Conservation (phyloP, 2,329 filamentous ascomycete genomes). For the Xylariales sp. region DNA sequence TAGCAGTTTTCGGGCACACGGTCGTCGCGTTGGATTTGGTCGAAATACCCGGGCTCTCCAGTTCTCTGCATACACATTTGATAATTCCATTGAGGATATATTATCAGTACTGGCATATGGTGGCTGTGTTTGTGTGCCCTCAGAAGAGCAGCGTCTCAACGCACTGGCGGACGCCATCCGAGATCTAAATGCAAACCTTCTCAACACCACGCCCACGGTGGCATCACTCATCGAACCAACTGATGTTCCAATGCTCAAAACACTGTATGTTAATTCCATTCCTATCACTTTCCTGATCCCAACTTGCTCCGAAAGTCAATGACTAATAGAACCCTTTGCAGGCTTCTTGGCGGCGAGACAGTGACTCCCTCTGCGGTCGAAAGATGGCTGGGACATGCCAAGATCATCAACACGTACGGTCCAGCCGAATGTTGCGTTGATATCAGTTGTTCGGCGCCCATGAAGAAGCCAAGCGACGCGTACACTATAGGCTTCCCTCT, state of each 20-base stretch:
- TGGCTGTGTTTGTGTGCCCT: not conserved
- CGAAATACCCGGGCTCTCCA: not conserved
- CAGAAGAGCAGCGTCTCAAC: not conserved
- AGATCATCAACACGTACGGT: constrained; percentile 32
- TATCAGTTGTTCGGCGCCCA: constrained; percentile 2
- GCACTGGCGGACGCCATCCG: not conserved
- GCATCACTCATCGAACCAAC: constrained; percentile 1
- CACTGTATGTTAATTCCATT: not conserved
- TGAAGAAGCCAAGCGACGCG: not conserved
- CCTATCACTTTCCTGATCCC: not conserved
- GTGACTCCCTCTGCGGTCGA: constrained; percentile 17
- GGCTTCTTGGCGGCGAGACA: constrained; percentile 15
- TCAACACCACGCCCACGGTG: not conserved
- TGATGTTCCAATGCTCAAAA: not conserved
- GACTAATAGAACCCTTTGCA: constrained; percentile 7
- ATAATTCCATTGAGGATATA: constrained; percentile 1
- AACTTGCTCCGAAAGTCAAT: constrained; percentile 7
- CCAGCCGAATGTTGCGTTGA: constrained; percentile 30
- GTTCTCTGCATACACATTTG: constrained; percentile 1
- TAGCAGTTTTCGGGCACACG: not conserved
- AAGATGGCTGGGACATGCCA: constrained; percentile 28
- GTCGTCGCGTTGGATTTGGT: not conserved
- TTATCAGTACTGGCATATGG: not conserved
- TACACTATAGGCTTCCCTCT: not conserved
- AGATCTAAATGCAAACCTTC: not conserved